Evolutionary conservation across 768 basidiomycete species (phyloP).

Genomic region (Phanerodontia chrysosporium): DNA sequence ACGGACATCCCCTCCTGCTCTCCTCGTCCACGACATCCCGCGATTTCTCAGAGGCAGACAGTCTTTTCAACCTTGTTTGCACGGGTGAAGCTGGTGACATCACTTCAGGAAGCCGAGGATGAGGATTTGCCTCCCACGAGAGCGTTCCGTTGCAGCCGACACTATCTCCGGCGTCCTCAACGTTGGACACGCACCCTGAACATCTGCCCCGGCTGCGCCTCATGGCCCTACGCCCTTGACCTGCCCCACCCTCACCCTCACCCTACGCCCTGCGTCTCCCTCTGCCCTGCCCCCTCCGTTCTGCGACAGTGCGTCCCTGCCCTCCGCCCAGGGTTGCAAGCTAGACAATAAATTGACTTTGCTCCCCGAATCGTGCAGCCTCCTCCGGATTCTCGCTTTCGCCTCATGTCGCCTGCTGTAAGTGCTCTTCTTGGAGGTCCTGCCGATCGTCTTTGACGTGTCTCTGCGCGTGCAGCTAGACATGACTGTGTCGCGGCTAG

Average conservation of each 20-base stretch:
- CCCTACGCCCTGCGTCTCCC: background rate
- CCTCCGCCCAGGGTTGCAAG: slow-evolving; percentile 2
- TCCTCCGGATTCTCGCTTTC: background rate
- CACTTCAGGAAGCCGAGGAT: background rate
- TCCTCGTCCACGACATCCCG: no score
- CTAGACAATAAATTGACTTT: background rate
- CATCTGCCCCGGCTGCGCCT: background rate
- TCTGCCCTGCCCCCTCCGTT: background rate
- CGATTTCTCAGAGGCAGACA: background rate
- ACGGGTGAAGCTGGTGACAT: background rate
- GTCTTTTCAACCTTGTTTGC: background rate
- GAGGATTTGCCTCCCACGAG: background rate
- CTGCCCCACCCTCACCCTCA: background rate
- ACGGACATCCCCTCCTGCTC: no score
- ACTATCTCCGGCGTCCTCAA: slow-evolving; percentile 1
- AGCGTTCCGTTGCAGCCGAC: background rate
- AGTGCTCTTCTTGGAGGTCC: background rate
- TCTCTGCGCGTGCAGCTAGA: slow-evolving; percentile 4
- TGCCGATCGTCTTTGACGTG: background rate
- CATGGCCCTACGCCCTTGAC: background rate
- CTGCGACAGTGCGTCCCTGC: background rate
- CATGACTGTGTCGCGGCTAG: slow-evolving; percentile 24
- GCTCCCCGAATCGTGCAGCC: background rate
- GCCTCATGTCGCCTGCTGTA: background rate
- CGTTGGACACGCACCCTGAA: background rate